Percentiles rank a stretch among this genome's conserved stretches.
These are phyloP conservation scores for Penicillium sp. DNA, from an alignment of 2,329 filamentous ascomycete genomes.

Conservation along the genomic window DNA sequence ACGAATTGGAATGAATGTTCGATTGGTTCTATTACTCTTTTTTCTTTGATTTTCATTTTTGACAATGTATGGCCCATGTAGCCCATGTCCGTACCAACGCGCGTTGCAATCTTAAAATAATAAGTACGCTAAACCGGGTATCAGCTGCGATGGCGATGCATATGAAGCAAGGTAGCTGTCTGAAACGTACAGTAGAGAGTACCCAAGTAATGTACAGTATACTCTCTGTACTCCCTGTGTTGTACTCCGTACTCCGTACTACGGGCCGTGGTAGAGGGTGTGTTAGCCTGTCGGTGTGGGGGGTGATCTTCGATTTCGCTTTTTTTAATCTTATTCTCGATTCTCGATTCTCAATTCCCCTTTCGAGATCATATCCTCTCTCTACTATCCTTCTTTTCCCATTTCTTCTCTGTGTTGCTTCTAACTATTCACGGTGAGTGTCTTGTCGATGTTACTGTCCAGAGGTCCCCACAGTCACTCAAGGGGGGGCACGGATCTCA, in stretches of 20 bases:
- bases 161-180: constrained; percentile 10
- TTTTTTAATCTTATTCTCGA: constrained; percentile 5
- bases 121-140: background rate
- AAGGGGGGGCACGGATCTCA: constrained; percentile 29
- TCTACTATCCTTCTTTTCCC: background rate
- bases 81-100: background rate
- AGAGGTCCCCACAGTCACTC: constrained; percentile 33
- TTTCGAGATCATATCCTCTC: background rate
- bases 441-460: constrained; percentile 34
- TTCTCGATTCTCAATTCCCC: background rate
- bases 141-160: constrained; percentile 1
- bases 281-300: constrained; percentile 2
- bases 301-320: constrained; percentile 9
- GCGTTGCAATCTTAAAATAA: constrained; percentile 2
- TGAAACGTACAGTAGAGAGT: background rate
- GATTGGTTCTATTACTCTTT: background rate
- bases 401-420: constrained; percentile 4
- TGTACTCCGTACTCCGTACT: too few relatives aligned
- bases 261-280: background rate
- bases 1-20: background rate
- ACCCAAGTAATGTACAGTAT: too few relatives aligned
- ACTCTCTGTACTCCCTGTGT: too few relatives aligned
- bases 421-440: constrained; percentile 19
- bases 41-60: background rate
- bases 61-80: background rate